A percentile compares a stretch with the other conserved stretches of the same genome.
phyloP scores from a whole-genome alignment of 345 rosid genomes.

The Eucalyptus marginata region DNA sequence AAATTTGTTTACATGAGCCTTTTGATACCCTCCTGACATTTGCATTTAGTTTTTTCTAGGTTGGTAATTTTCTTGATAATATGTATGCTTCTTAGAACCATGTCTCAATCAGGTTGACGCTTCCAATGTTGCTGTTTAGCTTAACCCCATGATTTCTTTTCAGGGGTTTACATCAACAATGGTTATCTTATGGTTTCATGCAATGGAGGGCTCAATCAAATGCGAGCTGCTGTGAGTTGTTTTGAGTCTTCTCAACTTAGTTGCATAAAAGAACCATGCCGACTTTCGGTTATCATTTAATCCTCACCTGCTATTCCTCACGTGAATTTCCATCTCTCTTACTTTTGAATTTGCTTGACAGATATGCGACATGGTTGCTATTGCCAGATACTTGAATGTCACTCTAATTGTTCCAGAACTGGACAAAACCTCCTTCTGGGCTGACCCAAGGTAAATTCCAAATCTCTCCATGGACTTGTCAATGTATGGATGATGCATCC shows the following conservation, averaged over 20 bases:
- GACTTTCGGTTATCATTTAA: background rate
- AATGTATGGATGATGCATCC: background rate
- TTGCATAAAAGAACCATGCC: background rate
- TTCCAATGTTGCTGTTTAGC: background rate
- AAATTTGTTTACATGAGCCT: background rate
- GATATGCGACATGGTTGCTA: slow-evolving; percentile 97
- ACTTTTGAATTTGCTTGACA: background rate
- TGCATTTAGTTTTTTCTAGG: background rate
- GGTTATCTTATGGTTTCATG: slow-evolving; percentile 94
- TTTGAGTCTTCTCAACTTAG: background rate
- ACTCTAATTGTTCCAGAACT: slow-evolving; percentile 91
- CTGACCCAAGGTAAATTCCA: slow-evolving; percentile 64
- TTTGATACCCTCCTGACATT: background rate
- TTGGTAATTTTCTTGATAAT: background rate
- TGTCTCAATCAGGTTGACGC: background rate
- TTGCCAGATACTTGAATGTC: slow-evolving; percentile 81
- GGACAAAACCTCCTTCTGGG: slow-evolving; percentile 95
- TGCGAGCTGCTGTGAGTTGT: slow-evolving; percentile 91
- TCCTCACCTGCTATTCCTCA: background rate
- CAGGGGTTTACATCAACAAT: slow-evolving; percentile 79
- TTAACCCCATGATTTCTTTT: background rate
- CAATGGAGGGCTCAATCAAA: slow-evolving; percentile 99
- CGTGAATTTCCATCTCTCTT: background rate
- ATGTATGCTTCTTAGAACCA: background rate
- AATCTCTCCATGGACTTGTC: background rate